Conservation (phyloP, 257 asterid species). For the Capsicum rhomboideum region DNA sequence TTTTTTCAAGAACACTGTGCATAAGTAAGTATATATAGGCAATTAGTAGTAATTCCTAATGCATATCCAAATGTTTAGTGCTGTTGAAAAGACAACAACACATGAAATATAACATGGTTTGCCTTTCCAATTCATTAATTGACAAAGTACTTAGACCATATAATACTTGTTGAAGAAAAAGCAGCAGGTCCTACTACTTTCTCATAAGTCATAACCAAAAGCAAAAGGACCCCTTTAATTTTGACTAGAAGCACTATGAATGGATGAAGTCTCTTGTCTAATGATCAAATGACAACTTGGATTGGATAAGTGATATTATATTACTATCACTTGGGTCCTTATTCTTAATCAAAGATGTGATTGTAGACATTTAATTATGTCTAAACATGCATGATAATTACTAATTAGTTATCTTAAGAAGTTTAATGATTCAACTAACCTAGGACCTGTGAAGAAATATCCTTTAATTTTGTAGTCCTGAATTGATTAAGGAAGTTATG, state of each 20-base stretch:
- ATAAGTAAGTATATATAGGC: background rate
- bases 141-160: background rate
- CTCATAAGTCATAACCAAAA: background rate
- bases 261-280: background rate
- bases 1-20: background rate
- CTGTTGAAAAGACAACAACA: background rate
- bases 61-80: background rate
- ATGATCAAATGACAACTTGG: background rate
- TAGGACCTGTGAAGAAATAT: background rate
- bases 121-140: slow-evolving; percentile 3
- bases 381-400: too few relatives aligned
- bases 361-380: background rate
- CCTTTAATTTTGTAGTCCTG: background rate
- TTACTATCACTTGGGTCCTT: background rate
- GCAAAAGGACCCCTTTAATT: background rate
- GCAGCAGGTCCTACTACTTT: background rate
- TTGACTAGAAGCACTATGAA: background rate
- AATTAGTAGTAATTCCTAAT: background rate
- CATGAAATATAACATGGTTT: slow-evolving; percentile 4
- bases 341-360: background rate
- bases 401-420: background rate
- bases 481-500: background rate
- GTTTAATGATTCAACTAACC: background rate
- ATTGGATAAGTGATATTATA: background rate
- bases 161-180: background rate